Percentiles rank a stretch among this genome's conserved stretches.
Evolutionary conservation across 805 yeast genomes (phyloP).

Genomic region (Kodamaea hsintzibuensis): DNA sequence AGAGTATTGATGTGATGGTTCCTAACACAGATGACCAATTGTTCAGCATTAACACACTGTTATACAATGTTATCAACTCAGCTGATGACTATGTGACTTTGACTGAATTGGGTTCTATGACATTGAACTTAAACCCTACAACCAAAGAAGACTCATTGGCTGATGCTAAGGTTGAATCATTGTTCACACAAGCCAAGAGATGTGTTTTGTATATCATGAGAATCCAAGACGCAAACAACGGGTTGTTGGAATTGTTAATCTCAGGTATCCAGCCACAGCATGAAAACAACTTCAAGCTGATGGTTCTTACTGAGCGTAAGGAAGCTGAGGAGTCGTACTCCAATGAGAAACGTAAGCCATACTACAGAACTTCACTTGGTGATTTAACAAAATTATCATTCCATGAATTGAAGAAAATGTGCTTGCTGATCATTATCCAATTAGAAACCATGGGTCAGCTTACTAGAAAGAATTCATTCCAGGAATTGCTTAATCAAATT

Average conservation of each 20-base stretch:
- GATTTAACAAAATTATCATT: slow-evolving; percentile 54
- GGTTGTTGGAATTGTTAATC: slow-evolving; percentile 63
- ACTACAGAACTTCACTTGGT: slow-evolving; percentile 49
- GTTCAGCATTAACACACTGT: slow-evolving; percentile 40
- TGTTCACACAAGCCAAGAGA: slow-evolving; percentile 77
- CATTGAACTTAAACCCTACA: slow-evolving; percentile 57
- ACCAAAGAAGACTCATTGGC: slow-evolving; percentile 46
- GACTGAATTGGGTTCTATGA: slow-evolving; percentile 52
- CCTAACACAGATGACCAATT: slow-evolving; percentile 58
- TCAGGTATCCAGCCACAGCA: slow-evolving; percentile 68
- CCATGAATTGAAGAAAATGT: slow-evolving; percentile 73
- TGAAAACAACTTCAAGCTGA: slow-evolving; percentile 60
- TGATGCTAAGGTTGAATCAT: slow-evolving; percentile 58
- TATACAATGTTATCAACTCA: slow-evolving; percentile 38
- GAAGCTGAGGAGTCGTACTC: slow-evolving; percentile 30
- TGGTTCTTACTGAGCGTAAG: slow-evolving; percentile 49
- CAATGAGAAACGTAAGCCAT: slow-evolving; percentile 42
- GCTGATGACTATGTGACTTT: slow-evolving; percentile 46
- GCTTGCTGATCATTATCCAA: slow-evolving; percentile 73
- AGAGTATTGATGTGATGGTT: slow-evolving; percentile 44
- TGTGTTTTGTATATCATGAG: slow-evolving; percentile 80
- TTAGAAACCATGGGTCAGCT: slow-evolving; percentile 68
- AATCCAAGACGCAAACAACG: slow-evolving; percentile 69
- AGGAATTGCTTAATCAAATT: slow-evolving; percentile 76
- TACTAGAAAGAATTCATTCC: slow-evolving; percentile 70